phyloP scores from a whole-genome alignment of 2,329 filamentous ascomycete species.

The Capronia epimyces region DNA sequence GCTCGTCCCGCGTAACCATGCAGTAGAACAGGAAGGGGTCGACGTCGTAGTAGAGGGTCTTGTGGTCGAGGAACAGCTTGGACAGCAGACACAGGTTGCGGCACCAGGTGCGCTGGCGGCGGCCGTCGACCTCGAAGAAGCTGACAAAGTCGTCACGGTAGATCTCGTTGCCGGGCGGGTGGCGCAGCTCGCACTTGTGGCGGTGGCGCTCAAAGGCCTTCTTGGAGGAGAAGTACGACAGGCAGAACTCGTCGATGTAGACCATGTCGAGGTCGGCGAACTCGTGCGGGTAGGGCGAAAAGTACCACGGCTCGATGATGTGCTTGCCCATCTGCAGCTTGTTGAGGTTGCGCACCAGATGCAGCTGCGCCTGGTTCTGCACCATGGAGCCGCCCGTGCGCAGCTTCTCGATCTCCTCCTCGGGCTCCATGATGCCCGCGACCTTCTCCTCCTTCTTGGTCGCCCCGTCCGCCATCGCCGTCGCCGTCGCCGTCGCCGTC shows the following conservation, averaged over 20 bases:
- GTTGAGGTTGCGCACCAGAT: slow-evolving; percentile 88
- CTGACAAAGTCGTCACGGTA: slow-evolving; percentile 87
- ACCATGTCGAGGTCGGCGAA: slow-evolving; percentile 86
- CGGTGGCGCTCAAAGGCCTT: slow-evolving; percentile 82
- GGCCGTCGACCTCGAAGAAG: slow-evolving; percentile 95
- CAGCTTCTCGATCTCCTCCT: slow-evolving; percentile 86
- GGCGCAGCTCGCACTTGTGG: slow-evolving; percentile 80
- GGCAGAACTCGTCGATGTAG: slow-evolving; percentile 95
- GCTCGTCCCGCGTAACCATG: slow-evolving; percentile 86
- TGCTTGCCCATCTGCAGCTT: slow-evolving; percentile 89
- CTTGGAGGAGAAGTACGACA: slow-evolving; percentile 79
- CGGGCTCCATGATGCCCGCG: slow-evolving; percentile 26
- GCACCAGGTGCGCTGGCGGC: slow-evolving; percentile 97
- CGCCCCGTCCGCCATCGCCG: slow-evolving; percentile 41
- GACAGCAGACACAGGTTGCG: slow-evolving; percentile 94
- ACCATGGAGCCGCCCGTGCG: slow-evolving; percentile 96
- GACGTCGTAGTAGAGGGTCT: slow-evolving; percentile 80
- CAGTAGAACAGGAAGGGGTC: slow-evolving; percentile 90
- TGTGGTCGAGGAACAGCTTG: slow-evolving; percentile 96
- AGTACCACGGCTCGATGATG: slow-evolving; percentile 97
- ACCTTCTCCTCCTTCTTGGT: slow-evolving; percentile 36
- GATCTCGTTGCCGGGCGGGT: slow-evolving; percentile 96
- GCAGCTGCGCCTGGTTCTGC: slow-evolving; percentile 94
- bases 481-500: neutral
- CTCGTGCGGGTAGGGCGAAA: slow-evolving; percentile 87